Conservation (phyloP, 768 basidiomycete species). For the Mycena polygramma region DNA sequence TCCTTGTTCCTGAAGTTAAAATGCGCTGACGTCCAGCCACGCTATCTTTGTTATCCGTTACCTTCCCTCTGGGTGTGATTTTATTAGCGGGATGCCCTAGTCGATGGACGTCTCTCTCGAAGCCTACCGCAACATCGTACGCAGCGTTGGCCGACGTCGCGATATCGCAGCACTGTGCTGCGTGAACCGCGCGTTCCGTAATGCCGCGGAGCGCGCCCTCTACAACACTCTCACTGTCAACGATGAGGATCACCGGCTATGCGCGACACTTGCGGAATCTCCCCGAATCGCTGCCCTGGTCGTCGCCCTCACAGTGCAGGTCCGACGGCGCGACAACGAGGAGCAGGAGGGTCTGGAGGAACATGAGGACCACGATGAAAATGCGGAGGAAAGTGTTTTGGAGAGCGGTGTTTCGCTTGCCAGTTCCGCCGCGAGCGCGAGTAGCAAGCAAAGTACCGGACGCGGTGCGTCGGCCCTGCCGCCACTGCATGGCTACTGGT, state of each 20-base stretch:
- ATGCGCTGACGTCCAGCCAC: background rate
- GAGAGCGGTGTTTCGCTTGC: conserved; percentile 29
- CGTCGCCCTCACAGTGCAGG: conserved; percentile 65
- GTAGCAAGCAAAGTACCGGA: background rate
- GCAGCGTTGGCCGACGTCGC: conserved; percentile 61
- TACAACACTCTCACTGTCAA: conserved; percentile 70
- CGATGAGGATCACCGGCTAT: conserved; percentile 56
- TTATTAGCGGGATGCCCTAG: conserved; percentile 24
- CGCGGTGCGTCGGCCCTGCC: conserved; percentile 11
- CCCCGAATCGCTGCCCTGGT: conserved; percentile 66
- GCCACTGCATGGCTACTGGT: conserved; percentile 62
- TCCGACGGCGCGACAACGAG: conserved; percentile 49
- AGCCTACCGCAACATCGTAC: conserved; percentile 69
- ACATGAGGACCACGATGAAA: background rate
- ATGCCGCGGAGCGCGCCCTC: conserved; percentile 67
- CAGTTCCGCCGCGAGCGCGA: background rate
- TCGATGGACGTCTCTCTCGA: conserved; percentile 72
- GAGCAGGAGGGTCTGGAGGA: conserved; percentile 41
- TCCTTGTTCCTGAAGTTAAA: background rate
- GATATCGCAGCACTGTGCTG: conserved; percentile 71
- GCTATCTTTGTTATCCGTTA: background rate
- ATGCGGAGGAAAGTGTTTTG: background rate
- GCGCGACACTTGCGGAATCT: conserved; percentile 58
- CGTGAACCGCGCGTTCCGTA: conserved; percentile 69
- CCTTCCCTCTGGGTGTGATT: too few species aligned